Conservation (phyloP, 129 eudicot species). For the Logfia minima region DNA sequence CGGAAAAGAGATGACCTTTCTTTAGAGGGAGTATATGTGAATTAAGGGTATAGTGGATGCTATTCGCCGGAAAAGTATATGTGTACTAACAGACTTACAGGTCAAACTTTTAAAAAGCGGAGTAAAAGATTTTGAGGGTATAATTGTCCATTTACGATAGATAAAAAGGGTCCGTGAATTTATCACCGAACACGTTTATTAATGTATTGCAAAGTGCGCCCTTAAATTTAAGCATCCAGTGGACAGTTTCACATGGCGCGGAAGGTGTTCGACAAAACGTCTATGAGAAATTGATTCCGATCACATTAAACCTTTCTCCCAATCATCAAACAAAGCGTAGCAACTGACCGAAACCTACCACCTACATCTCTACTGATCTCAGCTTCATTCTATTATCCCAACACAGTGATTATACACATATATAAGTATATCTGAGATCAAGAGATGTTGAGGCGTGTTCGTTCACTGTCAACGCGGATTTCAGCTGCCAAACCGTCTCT, state of each 20-base stretch:
- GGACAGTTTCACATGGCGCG: conserved; percentile 36
- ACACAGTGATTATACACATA: neutral
- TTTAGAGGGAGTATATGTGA: too few relatives aligned
- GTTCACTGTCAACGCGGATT: conserved; percentile 43
- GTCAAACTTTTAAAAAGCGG: too few relatives aligned
- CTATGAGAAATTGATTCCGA: conserved; percentile 30
- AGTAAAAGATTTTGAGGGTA: too few relatives aligned
- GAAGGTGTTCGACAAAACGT: conserved; percentile 45
- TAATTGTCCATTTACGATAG: too few relatives aligned
- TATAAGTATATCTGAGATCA: conserved; percentile 23
- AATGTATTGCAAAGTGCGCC: neutral
- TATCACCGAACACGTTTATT: neutral
- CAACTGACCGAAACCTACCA: conserved; percentile 13
- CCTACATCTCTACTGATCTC: conserved; percentile 19
- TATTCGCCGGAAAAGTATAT: too few relatives aligned
- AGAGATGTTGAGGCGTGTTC: conserved; percentile 60
- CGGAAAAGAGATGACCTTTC: too few relatives aligned
- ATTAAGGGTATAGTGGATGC: too few relatives aligned
- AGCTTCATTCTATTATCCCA: conserved; percentile 1
- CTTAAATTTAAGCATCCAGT: neutral
- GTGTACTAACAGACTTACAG: too few relatives aligned
- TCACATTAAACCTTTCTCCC: conserved; percentile 1
- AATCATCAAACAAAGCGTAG: neutral
- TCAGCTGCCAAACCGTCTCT: conserved; percentile 45
- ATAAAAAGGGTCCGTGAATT: too few relatives aligned